phyloP scores from a whole-genome alignment of 345 rosid species.

The Salix exigua region DNA sequence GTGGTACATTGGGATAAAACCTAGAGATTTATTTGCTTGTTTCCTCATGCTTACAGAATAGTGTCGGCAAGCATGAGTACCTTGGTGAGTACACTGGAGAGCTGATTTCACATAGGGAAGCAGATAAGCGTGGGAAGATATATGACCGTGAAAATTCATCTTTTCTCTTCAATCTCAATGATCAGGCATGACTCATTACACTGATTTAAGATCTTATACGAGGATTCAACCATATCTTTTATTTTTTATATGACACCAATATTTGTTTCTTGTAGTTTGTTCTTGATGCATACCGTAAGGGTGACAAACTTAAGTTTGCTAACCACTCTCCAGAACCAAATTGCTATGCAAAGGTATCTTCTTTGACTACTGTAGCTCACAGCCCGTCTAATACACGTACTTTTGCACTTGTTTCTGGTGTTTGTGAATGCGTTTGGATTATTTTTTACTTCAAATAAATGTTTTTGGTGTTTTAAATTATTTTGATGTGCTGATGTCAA shows the following conservation, averaged over 20 bases:
- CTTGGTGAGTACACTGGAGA: conserved; percentile 99
- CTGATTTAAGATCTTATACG: neutral
- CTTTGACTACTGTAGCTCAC: neutral
- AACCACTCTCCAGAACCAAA: conserved; percentile 98
- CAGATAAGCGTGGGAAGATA: conserved; percentile 97
- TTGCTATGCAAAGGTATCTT: conserved; percentile 87
- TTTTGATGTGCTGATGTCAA: too few species aligned
- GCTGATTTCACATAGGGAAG: conserved; percentile 95
- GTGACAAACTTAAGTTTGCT: conserved; percentile 94
- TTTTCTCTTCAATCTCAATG: conserved; percentile 93
- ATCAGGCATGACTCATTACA: conserved; percentile 58
- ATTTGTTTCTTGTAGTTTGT: conserved; percentile 67
- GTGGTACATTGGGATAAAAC: neutral
- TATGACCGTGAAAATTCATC: conserved; percentile 98
- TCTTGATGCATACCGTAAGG: conserved; percentile 96
- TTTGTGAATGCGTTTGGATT: too few species aligned
- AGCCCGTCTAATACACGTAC: neutral
- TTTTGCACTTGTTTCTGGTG: neutral
- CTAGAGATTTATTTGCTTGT: neutral
- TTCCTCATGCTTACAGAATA: conserved; percentile 48
- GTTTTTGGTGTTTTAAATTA: too few species aligned
- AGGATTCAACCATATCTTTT: neutral
- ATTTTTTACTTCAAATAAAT: too few species aligned
- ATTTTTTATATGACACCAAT: neutral
- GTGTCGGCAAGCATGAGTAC: conserved; percentile 93